Evolutionary conservation across 2,329 filamentous ascomycete species (phyloP), one percentile per base, ranked within the genome.

Genomic region (Chaetomiaceae sp.): DNA sequence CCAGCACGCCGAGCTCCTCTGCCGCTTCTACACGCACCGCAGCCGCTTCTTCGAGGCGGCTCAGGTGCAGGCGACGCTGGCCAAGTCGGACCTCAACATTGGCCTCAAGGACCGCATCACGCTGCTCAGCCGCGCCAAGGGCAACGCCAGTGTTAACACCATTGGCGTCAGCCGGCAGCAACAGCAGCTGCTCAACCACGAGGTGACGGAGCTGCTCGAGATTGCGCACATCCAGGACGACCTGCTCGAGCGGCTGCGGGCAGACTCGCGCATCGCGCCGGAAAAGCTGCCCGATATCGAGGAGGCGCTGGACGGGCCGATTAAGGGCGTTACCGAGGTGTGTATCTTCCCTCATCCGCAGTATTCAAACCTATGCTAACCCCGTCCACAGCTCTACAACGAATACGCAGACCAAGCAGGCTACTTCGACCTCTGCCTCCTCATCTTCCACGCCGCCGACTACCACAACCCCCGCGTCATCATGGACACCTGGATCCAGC

Each of bases 141-240:
- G 89, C 11, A 97, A 97, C 66, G 91, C 91, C 34, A 95, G 88
- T 37, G 91, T 92, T 14, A 81, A 87, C 57, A 89, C 88, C 17
- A 81, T 82, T 6, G 88, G 89, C 23, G 79, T 95, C 59, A 83
- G 85, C 60, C 81, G 89, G 46, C 88, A 92, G 65, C 82, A 86
- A 56, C 88, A 94, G 67, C 94, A 96, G 69, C 80, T 91, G 55
- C 77, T 97, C 25, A 82, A 92, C 53, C 89, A 95, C 63, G 85
- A 90, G 58, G 88, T 96, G 22, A 85, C 85, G 3, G 91, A 94
- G 61, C 77, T 95, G 40, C 82, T 99, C 9, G 94, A 99, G 63
- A 83, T 97, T 46, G 92, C 91, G 14, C 92, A 94, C 65, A 94
- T 99, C 49, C 94, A 99, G 69, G 89, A 96, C 66, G 94, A 99